phyloP scores from a whole-genome alignment of 2,329 filamentous ascomycete genomes.

The Phialophora tarda region DNA sequence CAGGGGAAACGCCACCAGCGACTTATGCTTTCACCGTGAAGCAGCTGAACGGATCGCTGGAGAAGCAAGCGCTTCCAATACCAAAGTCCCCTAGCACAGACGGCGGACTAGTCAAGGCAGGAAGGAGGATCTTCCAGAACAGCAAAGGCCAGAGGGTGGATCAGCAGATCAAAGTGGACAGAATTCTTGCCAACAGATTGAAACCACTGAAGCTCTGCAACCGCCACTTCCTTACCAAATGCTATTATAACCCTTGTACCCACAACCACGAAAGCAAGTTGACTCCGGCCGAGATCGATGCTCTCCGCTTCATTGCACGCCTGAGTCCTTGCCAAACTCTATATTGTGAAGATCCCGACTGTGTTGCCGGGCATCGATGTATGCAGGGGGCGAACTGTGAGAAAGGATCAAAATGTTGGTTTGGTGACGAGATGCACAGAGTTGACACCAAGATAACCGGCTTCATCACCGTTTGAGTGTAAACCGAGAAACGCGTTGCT shows the following conservation, averaged over 20 bases:
- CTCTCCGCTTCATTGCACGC: constrained; percentile 44
- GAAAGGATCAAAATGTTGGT: constrained; percentile 38
- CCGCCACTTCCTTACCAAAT: constrained; percentile 42
- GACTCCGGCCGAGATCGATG: constrained; percentile 36
- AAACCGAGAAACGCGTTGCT: background rate
- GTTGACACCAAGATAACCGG: constrained; percentile 37
- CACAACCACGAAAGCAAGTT: constrained; percentile 42
- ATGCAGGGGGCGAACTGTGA: constrained; percentile 31
- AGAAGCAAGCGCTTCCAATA: background rate
- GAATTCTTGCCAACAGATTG: constrained; percentile 37
- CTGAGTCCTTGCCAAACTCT: constrained; percentile 41
- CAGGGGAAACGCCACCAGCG: constrained; percentile 5
- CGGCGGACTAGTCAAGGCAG: background rate
- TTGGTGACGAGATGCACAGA: constrained; percentile 39
- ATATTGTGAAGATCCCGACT: constrained; percentile 42
- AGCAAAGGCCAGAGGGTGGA: constrained; percentile 44
- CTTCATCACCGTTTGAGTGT: constrained; percentile 14
- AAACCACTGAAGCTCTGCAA: constrained; percentile 46
- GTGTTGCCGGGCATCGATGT: constrained; percentile 43
- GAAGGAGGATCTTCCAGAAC: constrained; percentile 36
- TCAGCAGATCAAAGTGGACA: constrained; percentile 34
- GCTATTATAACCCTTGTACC: constrained; percentile 38
- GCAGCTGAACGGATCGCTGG: constrained; percentile 8
- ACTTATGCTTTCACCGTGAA: constrained; percentile 22
- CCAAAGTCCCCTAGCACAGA: background rate